Base-by-base conservation (phyloP, 441 rosid species). In the Syzygium syzygioides region DNA sequence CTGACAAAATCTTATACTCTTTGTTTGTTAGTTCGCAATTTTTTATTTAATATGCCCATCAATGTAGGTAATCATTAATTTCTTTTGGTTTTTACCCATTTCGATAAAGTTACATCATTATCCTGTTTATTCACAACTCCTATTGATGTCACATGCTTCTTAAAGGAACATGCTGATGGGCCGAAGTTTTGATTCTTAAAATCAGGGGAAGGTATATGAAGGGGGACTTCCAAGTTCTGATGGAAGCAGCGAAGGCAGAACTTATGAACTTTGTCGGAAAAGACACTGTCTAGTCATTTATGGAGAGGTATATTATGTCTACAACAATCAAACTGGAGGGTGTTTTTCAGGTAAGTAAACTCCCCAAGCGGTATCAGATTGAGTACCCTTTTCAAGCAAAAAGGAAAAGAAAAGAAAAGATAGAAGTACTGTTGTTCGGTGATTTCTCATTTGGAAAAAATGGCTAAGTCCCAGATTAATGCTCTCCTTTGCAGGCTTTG, bases 241-340 rank as follows among this genome's bases (percentile, higher is more conserved):
- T 96, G 95, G 96, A 96, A 89, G 98, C 98, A 25, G 99, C 99
- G 26, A 95, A 93, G 93, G 90, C 93, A 83, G 99, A 96, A 91
- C 94, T 97, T 71, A 79, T 96, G 91, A 96, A 91, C 86, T 90
- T 85, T 91, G 96, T 90, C 1, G 95, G 96, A 79, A 95, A 94
- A 90, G 94, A 93, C 89, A 93, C 89, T 59, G 90, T 88, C 64
- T 92, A 92, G 92, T 90, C 86, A 85, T 89, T 83, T 76, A 91
- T 71, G 28, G 83, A 71, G 26, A 71, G 66, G 83, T 71, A 5
- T 20, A 71, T 71, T 13, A 10, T 71, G 52, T 71, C 50, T 20
- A 50, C 28, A 9, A 71, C 50, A 71, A 71, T 23, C 17, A 14
- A 37, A 37, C 50, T 11, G 17, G 80, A 71, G 28, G 45, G 80